Base-by-base conservation (phyloP, 148 eudicot genomes). In the Arctostaphylos glauca region DNA sequence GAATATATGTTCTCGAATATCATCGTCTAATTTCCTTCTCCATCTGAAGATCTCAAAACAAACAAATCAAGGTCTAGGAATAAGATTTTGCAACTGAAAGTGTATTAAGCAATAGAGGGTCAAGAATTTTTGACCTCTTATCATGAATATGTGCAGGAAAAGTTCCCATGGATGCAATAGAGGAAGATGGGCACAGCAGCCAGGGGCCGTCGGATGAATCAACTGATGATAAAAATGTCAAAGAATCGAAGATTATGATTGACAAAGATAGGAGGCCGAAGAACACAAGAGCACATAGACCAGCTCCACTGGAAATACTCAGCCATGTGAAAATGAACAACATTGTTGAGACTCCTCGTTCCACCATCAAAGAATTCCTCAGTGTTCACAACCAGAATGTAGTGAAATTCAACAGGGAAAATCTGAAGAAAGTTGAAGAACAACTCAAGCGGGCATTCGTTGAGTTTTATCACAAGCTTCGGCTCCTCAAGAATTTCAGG, bases 401-500 rank as follows among this genome's bases (percentile, higher is more conserved):
- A 14, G 67, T 82, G 49, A 46, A 73, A 9, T 84, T 82, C 78
- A 88, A 60, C 81, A 86, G 75, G 58, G 76, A 68, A 3, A 86
- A 86, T 50, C 84, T 88, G 9, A 82, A 16, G 21, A 83, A 84
- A 59, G 88, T 86, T 3, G 84, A 88, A 59, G 82, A 71, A 12
- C 74, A 77, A 48, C 52, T 88, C 71, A 86, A 81, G 56, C 80
- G 15, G 41, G 90, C 85, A 52, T 86, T 86, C 38, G 25, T 81
- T 31, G 86, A 88, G 71, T 86, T 86, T 64, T 74, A 86, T 77
- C 62, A 64, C 60, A 84, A 86, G 84, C 88, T 88, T 82, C 84
- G 83, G 10, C 82, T 84, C 72, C 78, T 89, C 18, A 89, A 87
- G 79, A 87, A 82, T 83, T 89, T 74, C 82, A 83, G 85, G 91